A percentile compares a stretch with the other conserved stretches of the same genome.
These are phyloP conservation scores for Calamus simplicifolius DNA, from an alignment of 176 grass and related monocot genomes.

Conservation along the genomic window DNA sequence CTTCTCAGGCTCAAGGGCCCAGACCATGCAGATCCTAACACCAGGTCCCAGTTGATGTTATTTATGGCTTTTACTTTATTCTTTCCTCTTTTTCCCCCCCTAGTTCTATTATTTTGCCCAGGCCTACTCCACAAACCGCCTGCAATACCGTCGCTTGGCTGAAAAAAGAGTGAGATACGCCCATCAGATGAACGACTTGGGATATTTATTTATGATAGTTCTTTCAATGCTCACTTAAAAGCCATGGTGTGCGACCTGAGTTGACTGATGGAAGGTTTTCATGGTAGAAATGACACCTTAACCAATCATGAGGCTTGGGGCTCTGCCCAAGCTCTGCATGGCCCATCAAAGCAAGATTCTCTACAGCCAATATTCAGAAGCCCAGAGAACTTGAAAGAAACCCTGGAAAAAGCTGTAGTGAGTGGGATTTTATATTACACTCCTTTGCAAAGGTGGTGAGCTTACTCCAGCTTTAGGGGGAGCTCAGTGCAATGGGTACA, in stretches of 20 bases:
- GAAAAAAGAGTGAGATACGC: too few relatives aligned
- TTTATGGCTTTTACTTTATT: too few relatives aligned
- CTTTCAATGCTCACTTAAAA: background rate
- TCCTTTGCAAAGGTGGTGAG: too few relatives aligned
- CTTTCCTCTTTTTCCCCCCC: too few relatives aligned
- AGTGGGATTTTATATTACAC: background rate
- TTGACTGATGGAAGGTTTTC: constrained; percentile 17
- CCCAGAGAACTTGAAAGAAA: background rate
- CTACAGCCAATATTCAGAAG: too few relatives aligned
- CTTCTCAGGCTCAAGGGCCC: too few relatives aligned
- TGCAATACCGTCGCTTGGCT: too few relatives aligned
- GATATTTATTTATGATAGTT: background rate
- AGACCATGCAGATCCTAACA: too few relatives aligned
- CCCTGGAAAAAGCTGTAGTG: background rate
- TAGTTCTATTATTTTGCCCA: too few relatives aligned
- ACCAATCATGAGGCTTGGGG: constrained; percentile 11
- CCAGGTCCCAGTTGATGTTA: too few relatives aligned
- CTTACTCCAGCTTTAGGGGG: constrained; percentile 1
- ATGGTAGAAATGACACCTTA: constrained; percentile 13
- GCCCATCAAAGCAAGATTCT: too few relatives aligned
- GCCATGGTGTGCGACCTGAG: background rate
- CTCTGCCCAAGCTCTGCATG: background rate
- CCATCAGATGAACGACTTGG: background rate
- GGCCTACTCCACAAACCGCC: too few relatives aligned
- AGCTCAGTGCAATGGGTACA: background rate